These are phyloP conservation scores for Croton laevigatus DNA, from an alignment of 441 rosid genomes.

Conservation along the genomic window DNA sequence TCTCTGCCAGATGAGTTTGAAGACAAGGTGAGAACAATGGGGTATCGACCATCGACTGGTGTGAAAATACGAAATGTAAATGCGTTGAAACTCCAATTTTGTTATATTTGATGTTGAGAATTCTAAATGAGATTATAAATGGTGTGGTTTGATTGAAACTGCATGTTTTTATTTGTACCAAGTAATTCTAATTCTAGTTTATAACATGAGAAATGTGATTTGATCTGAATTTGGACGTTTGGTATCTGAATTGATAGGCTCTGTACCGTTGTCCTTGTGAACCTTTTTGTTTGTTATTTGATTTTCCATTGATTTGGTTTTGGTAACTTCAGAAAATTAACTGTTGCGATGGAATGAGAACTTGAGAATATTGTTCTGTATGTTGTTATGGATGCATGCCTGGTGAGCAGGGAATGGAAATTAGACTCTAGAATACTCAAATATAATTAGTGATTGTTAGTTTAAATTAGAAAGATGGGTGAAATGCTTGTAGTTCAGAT, in stretches of 20 bases:
- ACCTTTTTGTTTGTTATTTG: background rate
- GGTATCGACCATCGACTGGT: constrained; percentile 19
- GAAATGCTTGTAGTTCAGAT: background rate
- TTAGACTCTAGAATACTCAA: too few species aligned
- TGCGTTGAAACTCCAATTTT: constrained; percentile 30
- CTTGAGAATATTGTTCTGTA: too few species aligned
- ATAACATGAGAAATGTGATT: constrained; percentile 10
- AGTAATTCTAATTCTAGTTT: constrained; percentile 2
- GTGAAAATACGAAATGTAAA: constrained; percentile 37
- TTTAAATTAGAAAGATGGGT: too few species aligned
- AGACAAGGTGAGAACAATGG: constrained; percentile 23
- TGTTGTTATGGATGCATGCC: background rate
- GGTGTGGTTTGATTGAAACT: constrained; percentile 8
- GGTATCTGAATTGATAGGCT: constrained; percentile 1
- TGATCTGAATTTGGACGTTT: constrained; percentile 5
- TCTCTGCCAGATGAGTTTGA: constrained; percentile 19
- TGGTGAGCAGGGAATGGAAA: too few species aligned
- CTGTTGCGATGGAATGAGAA: background rate
- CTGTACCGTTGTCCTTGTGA: background rate
- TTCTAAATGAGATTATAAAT: constrained; percentile 24
- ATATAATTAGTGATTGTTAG: too few species aligned
- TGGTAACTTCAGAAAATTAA: background rate
- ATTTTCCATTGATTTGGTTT: background rate
- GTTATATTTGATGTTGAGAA: constrained; percentile 20
- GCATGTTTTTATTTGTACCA: background rate